Evolutionary conservation across 371 early-diverging fungal genomes (phyloP), one percentile per base, ranked within the genome.

Genomic region (Conidiobolus incongruus): DNA sequence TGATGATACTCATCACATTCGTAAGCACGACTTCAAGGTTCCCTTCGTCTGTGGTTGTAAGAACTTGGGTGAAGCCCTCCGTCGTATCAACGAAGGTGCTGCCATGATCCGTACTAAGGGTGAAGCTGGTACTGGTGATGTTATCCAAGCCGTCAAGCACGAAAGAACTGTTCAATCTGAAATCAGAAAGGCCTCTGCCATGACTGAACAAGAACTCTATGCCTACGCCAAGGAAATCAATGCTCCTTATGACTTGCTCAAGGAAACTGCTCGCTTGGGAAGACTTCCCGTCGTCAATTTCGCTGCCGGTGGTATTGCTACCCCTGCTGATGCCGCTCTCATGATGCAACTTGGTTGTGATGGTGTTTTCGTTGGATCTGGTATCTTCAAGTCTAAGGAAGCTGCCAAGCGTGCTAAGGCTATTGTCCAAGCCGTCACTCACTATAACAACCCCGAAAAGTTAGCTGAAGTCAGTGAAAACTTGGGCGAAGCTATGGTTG

Each of bases 81-180:
- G 93, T 45, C 80, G 95, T 49, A 85, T 95, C 61, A 68, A 74
- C 54, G 95, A 95, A 65, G 95, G 95, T 56, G 95, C 95, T 46
- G 82, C 91, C 50, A 86, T 94, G 81, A 86, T 87, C 70, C 81
- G 93, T 53, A 94, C 95, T 49, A 94, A 92, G 77, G 95, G 95
- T 58, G 95, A 92, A 61, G 93, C 93, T 40, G 93, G 95, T 47
- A 92, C 93, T 24, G 92, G 92, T 45, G 78, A 94, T 52, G 88
- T 94, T 45, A 80, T 91, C 31, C 81, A 95, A 60, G 95, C 95
- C 45, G 95, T 95, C 49, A 75, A 85, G 52, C 91, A 95, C 58
- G 82, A 80, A 47, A 74, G 93, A 40, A 83, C 82, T 16, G 70
- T 92, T 50, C 71, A 66, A 58, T 46, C 65, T 31, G 84, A 92